phyloP scores from a whole-genome alignment of 2,329 filamentous ascomycete genomes.

The Macrophomina phaseolina region DNA sequence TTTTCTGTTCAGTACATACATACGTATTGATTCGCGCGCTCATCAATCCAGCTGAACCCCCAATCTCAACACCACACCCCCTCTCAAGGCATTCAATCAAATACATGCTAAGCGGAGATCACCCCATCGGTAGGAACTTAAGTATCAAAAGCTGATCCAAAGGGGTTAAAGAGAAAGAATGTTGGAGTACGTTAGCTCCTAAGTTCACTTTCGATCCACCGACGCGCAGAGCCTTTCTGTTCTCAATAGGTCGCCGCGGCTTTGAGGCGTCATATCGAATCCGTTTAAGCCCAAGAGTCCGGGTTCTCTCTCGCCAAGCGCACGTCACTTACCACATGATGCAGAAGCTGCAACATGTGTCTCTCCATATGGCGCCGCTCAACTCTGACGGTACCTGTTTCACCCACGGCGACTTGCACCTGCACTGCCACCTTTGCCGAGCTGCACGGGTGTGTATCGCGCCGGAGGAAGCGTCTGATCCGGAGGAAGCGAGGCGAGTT shows the following conservation, averaged over 20 bases:
- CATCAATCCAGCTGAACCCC: too few species aligned
- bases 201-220: neutral
- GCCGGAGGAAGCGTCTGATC: neutral
- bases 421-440: neutral
- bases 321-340: neutral
- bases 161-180: too few species aligned
- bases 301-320: neutral
- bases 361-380: neutral
- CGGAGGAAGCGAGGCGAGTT: neutral
- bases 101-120: too few species aligned
- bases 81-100: too few species aligned
- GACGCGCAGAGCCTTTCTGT: neutral
- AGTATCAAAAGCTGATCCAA: too few species aligned
- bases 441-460: neutral
- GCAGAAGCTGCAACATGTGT: conserved; percentile 2
- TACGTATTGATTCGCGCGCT: too few species aligned
- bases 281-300: neutral
- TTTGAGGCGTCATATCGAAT: neutral
- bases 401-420: neutral
- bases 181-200: neutral
- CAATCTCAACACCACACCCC: too few species aligned
- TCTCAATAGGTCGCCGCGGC: neutral
- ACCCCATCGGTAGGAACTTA: too few species aligned
- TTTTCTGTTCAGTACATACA: neutral
- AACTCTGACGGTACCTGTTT: neutral